Percentiles rank a stretch among this genome's conserved stretches.
Evolutionary conservation across 169 alveolate genomes (phyloP).

Genomic region (Cryptosporidium viatorum): DNA sequence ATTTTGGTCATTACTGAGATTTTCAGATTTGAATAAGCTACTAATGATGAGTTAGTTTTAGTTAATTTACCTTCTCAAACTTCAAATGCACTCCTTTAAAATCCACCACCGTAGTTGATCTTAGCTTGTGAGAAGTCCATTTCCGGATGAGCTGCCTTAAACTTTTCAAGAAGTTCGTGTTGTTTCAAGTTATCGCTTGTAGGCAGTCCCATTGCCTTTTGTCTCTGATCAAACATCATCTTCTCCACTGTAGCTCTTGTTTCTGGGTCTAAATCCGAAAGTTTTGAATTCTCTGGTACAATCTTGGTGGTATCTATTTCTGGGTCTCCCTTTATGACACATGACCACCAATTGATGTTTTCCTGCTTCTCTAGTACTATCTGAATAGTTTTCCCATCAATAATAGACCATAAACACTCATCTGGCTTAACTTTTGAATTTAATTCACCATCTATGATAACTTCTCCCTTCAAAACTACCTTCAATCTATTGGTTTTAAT

Average conservation of each 20-base stretch:
- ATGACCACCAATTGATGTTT: constrained; percentile 95
- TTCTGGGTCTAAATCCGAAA: constrained; percentile 95
- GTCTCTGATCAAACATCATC: constrained; percentile 96
- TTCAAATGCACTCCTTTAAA: neutral
- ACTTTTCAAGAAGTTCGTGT: constrained; percentile 92
- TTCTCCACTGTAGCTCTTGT: constrained; percentile 96
- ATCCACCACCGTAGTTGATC: constrained; percentile 83
- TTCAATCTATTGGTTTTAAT: constrained; percentile 79
- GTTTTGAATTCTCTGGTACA: constrained; percentile 97
- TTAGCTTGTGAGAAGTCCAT: constrained; percentile 97
- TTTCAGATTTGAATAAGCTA: neutral
- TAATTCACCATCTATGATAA: constrained; percentile 90
- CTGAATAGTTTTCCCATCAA: constrained; percentile 88
- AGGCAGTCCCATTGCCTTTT: constrained; percentile 93
- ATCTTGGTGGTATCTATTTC: constrained; percentile 96
- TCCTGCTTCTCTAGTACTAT: constrained; percentile 92
- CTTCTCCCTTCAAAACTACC: constrained; percentile 81
- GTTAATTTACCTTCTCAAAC: neutral
- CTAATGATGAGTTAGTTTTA: neutral
- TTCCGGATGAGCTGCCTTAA: constrained; percentile 97
- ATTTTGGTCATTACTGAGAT: neutral
- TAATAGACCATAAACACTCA: constrained; percentile 95
- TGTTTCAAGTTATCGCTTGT: constrained; percentile 94
- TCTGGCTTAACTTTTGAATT: constrained; percentile 91
- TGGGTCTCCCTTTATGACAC: constrained; percentile 93